Conservation (phyloP, 140 eudicot species). For the Stevia rebaudiana region DNA sequence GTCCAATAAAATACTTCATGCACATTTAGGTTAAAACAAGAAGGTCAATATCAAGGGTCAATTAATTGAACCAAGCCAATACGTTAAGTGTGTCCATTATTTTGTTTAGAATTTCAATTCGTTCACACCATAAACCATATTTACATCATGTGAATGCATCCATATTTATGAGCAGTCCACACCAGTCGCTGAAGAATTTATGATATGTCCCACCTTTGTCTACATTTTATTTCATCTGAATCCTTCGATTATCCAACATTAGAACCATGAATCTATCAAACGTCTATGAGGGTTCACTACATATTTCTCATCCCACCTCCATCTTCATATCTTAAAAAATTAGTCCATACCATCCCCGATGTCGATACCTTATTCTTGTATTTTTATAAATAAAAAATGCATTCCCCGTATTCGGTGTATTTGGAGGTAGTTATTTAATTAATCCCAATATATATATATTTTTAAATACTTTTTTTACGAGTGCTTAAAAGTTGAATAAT, state of each 20-base stretch:
- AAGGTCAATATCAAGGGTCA: constrained; percentile 23
- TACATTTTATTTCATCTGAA: not conserved
- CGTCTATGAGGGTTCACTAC: too few species aligned
- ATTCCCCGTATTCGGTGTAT: too few species aligned
- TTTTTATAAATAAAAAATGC: too few species aligned
- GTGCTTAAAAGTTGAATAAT: too few species aligned
- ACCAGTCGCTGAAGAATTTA: not conserved
- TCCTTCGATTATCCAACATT: not conserved
- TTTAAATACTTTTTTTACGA: too few species aligned
- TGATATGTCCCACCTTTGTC: not conserved
- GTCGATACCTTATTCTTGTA: too few species aligned
- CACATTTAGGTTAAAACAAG: constrained; percentile 3
- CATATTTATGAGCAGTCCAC: not conserved
- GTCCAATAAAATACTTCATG: not conserved
- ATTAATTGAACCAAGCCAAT: not conserved
- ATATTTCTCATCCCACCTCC: too few species aligned
- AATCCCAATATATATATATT: too few species aligned
- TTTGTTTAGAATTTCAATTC: constrained; percentile 16
- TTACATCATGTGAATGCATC: constrained; percentile 19
- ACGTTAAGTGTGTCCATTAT: constrained; percentile 12
- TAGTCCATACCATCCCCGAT: too few species aligned
- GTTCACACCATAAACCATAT: constrained; percentile 18
- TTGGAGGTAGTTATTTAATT: too few species aligned
- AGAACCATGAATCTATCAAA: too few species aligned
- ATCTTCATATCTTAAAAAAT: too few species aligned